Base-by-base conservation (phyloP, 257 asterid genomes). In the Ligustrum vulgare region DNA sequence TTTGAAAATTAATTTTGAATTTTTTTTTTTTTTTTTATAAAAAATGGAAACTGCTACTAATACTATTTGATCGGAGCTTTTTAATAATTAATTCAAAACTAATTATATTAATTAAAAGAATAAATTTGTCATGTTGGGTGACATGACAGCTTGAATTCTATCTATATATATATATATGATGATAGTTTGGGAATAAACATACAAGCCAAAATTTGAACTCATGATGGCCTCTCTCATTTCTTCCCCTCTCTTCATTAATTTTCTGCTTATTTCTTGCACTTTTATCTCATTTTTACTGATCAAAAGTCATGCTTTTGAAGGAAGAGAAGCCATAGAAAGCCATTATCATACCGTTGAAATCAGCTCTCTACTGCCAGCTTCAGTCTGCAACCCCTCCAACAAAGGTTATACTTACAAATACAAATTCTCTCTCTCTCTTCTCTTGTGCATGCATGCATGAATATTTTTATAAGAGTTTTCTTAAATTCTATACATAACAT, bases 361-460 rank as follows among this genome's bases (percentile, higher is more conserved):
- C 56, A 74, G 36, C 72, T 84, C 88, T 66, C 88, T 84, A 58
- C 73, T 70, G 13, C 86, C 84, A 25, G 75, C 72, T 63, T 60
- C 88, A 3, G 56, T 73, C 72, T 84, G 88, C 84, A 81, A 39
- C 49, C 80, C 71, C 70, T 79, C 88, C 72, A 33, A 78, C 41
- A 25, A 8, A 41, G 75, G 36, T 74, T 45, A 49, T 49, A 41
- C 31, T 28, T 28, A 28, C 31, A 28, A n/a, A 4, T 34, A 18
- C 13, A 33, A 35, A 33, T 67, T 67, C 47, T 36, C 15, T 67
- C 2, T 36, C 2, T 67, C 10, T 54, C 11, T 18, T 12, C 6
- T 16, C 22, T 8, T 8, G 12, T 56, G 28, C 32, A 56, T 56
- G 64, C 64, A 56, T 7, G 31, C 1, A 28, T 28, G 8, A 20